Base-by-base conservation (phyloP, 1,284 basidiomycete genomes). In the Malassezia nana region DNA sequence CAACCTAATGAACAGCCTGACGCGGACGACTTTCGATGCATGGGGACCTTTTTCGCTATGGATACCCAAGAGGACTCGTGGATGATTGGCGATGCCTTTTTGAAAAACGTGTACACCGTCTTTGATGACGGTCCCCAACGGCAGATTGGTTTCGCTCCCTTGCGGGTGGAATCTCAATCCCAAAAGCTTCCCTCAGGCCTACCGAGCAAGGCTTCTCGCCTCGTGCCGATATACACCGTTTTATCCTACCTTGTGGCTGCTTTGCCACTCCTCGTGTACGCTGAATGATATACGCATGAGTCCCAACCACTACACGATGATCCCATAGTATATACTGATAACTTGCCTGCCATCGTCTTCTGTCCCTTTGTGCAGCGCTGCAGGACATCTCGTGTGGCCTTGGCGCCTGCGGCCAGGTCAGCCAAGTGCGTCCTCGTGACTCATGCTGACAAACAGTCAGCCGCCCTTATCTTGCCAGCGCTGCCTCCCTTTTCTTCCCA, bases 81-180 rank as follows among this genome's bases (percentile, higher is more conserved):
- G 65, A 66, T 72, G 33, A 54, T 71, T 0, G 69, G 69, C 25
- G 65, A 61, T 24, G 58, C 66, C 0, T 72, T 72, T 52, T 56
- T 72, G 28, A 69, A 64, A 49, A 61, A 61, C 40, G 67, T 71
- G 16, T 72, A 70, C 43, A 54, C 62, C 15, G 43, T 69, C 20
- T 66, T 67, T 26, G 60, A 59, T 22, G 30, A 35, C 24, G 52
- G 25, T 43, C 35, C 25, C 10, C 52, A 46, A 6, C 57, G 61
- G 0, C 51, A 50, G 1, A 62, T 72, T 2, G 66, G 67, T 8
- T 66, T 69, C 32, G 69, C 69, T 1, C 42, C 59, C 28, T 51
- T 72, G 20, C 5, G n/a, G n/a, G 6, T n/a, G n/a, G 13, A n/a
- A 6, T 18, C 26, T 24, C 2, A 26, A n/a, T 42, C 40, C 6